Base-by-base conservation (phyloP, 768 basidiomycete species). In the Guyanaporus albipodus region DNA sequence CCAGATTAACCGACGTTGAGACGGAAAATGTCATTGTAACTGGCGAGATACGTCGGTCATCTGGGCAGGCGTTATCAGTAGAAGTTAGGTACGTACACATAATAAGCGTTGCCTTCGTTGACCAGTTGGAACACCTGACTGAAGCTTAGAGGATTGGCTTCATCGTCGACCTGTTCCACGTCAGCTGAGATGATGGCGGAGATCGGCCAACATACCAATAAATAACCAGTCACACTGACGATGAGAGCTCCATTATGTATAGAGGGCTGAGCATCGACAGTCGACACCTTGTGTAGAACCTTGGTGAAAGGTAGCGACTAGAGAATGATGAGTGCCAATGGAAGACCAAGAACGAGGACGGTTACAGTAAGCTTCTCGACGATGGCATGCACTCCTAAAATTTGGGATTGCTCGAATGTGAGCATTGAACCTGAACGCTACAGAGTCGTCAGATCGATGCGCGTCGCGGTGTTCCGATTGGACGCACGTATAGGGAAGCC, bases 61-160 rank as follows among this genome's bases (percentile, higher is more conserved):
- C 36, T 39, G 29, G 42, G 52, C 28, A 10, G 21, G 22, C 43
- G 49, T 19, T n/a, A 24, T 24, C n/a, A 5, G 44, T 38, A 27
- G 17, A 17, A 40, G 33, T 27, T 10, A 33, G 34, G 47, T 10
- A 73, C 89, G 38, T 68, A 93, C 92, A 98, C 87, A 63, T 84
- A 97, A 74, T 86, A 94, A 55, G 79, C 79, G 17, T 54, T 57
- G 6, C 74, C 79, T 3, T 94, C 89, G 22, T 80, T 84, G 43
- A 89, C 76, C 48, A 99, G 81, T 56, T 95, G 91, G 82, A 99
- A 99, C 52, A 82, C 74, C 70, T 99, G 96, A 54, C 84, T 89
- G 74, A 90, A 99, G 59, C 81, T 83, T 46, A 99, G 72, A n/a
- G 90, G 82, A 55, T 88, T 87, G 47, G 68, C 34, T 53, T 74